Evolutionary conservation across 108 stramenopile genomes (phyloP).

Genomic region (Fistulifera solaris): DNA sequence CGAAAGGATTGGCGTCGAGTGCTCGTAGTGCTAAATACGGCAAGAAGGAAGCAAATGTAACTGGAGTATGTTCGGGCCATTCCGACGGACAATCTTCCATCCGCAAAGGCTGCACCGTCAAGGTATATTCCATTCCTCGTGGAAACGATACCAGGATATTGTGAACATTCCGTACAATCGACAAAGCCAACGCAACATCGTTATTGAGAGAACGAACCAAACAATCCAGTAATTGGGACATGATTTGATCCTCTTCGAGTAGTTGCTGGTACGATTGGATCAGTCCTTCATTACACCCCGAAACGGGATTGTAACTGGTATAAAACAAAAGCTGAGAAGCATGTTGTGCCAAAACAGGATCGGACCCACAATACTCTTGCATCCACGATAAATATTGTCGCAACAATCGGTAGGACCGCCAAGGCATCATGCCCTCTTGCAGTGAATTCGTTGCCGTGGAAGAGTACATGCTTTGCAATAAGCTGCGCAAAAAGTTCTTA

Average conservation of each 20-base stretch:
- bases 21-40: conserved; percentile 20
- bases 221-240: conserved; percentile 9
- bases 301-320: conserved; percentile 28
- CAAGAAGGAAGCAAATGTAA: conserved; percentile 1
- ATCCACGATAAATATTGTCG: too few relatives aligned
- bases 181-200: conserved; percentile 26
- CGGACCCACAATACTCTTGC: background rate
- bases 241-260: conserved; percentile 11
- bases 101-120: background rate
- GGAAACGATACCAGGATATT: conserved; percentile 39
- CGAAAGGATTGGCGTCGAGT: conserved; percentile 28
- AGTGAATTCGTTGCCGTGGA: too few relatives aligned
- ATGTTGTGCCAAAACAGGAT: conserved; percentile 35
- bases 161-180: conserved; percentile 55
- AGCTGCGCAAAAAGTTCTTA: too few relatives aligned
- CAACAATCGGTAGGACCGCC: too few relatives aligned
- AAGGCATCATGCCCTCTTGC: too few relatives aligned
- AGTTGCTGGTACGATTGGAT: conserved; percentile 28
- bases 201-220: conserved; percentile 19
- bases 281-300: too few relatives aligned
- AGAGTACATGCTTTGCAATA: too few relatives aligned
- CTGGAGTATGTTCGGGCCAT: conserved; percentile 5
- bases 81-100: conserved; percentile 13
- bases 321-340: conserved; percentile 57
- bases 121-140: conserved; percentile 15